These are phyloP conservation scores for Fusarium sp. DNA, from an alignment of 2,329 filamentous ascomycete species.

Conservation along the genomic window DNA sequence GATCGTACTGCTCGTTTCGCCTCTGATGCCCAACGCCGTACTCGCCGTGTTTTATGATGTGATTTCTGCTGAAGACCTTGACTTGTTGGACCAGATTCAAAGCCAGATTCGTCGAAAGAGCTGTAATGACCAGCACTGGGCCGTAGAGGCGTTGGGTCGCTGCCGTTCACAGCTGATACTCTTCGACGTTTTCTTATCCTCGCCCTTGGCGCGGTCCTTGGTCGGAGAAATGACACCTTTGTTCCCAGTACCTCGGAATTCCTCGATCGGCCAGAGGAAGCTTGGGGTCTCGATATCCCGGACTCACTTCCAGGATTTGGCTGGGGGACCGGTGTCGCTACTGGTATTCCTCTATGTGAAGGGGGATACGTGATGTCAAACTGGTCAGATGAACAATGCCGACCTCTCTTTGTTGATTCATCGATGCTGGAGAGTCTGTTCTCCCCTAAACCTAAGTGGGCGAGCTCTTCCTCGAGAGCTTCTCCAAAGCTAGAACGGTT, in stretches of 20 bases:
- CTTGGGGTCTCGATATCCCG: not conserved
- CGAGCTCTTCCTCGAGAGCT: constrained; percentile 17
- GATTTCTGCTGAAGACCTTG: constrained; percentile 13
- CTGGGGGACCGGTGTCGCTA: constrained; percentile 8
- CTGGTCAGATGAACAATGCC: constrained; percentile 46
- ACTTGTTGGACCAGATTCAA: not conserved
- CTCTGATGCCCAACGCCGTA: constrained; percentile 51
- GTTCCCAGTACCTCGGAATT: constrained; percentile 37
- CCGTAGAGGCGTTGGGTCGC: constrained; percentile 4
- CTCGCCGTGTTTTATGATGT: constrained; percentile 40
- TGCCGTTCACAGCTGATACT: constrained; percentile 3
- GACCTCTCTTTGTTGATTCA: constrained; percentile 16
- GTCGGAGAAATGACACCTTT: constrained; percentile 48
- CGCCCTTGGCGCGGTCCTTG: constrained; percentile 32
- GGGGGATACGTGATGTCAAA: constrained; percentile 51
- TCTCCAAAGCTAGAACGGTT: constrained; percentile 26
- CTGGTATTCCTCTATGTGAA: constrained; percentile 28
- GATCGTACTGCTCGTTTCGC: constrained; percentile 49
- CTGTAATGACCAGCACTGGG: constrained; percentile 5
- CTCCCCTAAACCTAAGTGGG: constrained; percentile 2
- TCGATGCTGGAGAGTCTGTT: constrained; percentile 19
- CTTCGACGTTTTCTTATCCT: constrained; percentile 25
- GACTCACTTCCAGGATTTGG: constrained; percentile 17
- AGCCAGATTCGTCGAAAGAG: constrained; percentile 16
- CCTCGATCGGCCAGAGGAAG: not conserved